Conservation (phyloP, 1,284 basidiomycete species). For the Fomes fomentarius region DNA sequence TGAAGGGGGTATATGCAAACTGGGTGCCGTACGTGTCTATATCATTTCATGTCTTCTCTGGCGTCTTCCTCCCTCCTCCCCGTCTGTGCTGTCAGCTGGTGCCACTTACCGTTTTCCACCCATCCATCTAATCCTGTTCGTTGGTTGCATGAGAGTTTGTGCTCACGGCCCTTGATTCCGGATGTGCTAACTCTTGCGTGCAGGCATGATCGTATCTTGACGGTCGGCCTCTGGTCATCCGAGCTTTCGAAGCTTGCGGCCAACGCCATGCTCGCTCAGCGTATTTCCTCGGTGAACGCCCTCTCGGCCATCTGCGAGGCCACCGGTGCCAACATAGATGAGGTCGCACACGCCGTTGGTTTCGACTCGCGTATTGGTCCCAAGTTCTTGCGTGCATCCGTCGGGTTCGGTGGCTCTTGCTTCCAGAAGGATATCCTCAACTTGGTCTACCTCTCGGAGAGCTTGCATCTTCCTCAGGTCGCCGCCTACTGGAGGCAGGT, state of each 20-base stretch:
- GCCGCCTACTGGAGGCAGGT: conserved; percentile 97
- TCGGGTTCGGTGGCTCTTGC: conserved; percentile 98
- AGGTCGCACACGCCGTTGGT: conserved; percentile 95
- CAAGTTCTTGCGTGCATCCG: conserved; percentile 94
- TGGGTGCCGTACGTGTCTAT: conserved; percentile 93
- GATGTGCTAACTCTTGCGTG: neutral
- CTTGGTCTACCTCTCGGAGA: conserved; percentile 96
- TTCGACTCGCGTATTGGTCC: conserved; percentile 92
- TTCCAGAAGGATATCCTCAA: conserved; percentile 99
- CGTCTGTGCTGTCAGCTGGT: no score
- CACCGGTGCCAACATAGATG: conserved; percentile 99
- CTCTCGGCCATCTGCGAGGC: conserved; percentile 99
- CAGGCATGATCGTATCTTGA: conserved; percentile 81
- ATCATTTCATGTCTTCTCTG: no score
- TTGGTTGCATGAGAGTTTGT: no score
- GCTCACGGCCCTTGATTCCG: no score
- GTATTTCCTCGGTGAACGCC: conserved; percentile 98
- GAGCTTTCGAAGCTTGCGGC: conserved; percentile 98
- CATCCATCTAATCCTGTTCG: no score
- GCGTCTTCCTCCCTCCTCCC: neutral
- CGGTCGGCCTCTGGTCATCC: conserved; percentile 97
- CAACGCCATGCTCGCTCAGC: conserved; percentile 97
- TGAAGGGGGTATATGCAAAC: conserved; percentile 87
- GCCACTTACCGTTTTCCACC: no score
- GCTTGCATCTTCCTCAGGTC: conserved; percentile 94